phyloP scores from a whole-genome alignment of 805 yeast genomes.

The Naumovozyma castellii region DNA sequence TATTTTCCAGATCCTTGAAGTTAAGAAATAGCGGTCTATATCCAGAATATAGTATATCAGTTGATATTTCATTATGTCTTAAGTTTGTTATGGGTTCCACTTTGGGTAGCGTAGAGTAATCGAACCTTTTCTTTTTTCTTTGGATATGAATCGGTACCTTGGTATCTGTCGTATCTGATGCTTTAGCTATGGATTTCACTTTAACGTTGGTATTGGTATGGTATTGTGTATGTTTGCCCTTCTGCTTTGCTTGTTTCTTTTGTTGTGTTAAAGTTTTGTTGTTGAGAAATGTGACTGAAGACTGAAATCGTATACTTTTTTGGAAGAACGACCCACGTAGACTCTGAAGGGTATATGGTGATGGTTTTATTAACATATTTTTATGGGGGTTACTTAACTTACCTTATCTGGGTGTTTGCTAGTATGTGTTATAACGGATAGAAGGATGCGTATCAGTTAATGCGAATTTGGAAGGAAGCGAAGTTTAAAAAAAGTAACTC shows the following conservation, averaged over 20 bases:
- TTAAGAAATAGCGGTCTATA: slow-evolving; percentile 24
- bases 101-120: slow-evolving; percentile 24
- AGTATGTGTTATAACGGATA: no score
- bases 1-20: slow-evolving; percentile 2
- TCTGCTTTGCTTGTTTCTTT: slow-evolving; percentile 3
- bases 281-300: slow-evolving; percentile 19
- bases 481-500: no score
- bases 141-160: not conserved
- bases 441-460: no score
- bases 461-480: no score
- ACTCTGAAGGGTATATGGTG: not conserved
- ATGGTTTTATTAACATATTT: not conserved
- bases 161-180: no score
- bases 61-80: slow-evolving; percentile 17
- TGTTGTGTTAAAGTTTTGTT: slow-evolving; percentile 11
- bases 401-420: no score
- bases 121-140: slow-evolving; percentile 7
- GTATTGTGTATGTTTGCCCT: not conserved
- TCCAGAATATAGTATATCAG: slow-evolving; percentile 23
- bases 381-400: not conserved
- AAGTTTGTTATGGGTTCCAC: slow-evolving; percentile 23
- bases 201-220: not conserved
- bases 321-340: not conserved
- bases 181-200: no score
- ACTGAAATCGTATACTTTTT: slow-evolving; percentile 10